Conservation (phyloP, 2,329 filamentous ascomycete genomes). For the Penicillium sp. region DNA sequence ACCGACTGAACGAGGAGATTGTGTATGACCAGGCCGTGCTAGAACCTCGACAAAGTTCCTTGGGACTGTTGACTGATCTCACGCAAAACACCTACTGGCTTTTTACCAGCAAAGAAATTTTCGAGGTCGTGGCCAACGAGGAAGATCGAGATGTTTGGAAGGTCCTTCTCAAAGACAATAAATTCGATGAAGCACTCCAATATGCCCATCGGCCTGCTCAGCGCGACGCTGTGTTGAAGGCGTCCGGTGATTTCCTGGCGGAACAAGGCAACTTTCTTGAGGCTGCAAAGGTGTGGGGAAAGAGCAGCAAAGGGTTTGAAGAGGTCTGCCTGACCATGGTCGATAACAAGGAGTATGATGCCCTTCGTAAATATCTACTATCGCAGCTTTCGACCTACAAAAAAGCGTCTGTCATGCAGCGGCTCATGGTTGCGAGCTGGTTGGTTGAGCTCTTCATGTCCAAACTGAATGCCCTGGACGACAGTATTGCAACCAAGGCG, state of each 20-base stretch:
- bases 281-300: conserved; percentile 83
- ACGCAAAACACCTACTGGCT: conserved; percentile 98
- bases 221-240: conserved; percentile 84
- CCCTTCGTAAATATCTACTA: conserved; percentile 79
- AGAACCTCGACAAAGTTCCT: conserved; percentile 66
- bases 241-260: conserved; percentile 82
- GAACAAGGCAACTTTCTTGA: conserved; percentile 75
- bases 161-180: conserved; percentile 77
- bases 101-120: conserved; percentile 85
- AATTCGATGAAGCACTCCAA: conserved; percentile 81
- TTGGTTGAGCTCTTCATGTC: conserved; percentile 95
- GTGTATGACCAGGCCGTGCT: conserved; percentile 86
- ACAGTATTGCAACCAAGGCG: conserved; percentile 83
- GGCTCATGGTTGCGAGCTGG: conserved; percentile 93
- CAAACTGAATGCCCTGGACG: conserved; percentile 88
- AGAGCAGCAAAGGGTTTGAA: conserved; percentile 94
- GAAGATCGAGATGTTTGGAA: conserved; percentile 93
- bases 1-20: conserved; percentile 75
- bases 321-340: conserved; percentile 89
- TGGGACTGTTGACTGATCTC: conserved; percentile 82
- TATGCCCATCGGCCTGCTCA: conserved; percentile 76
- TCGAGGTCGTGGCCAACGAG: conserved; percentile 83
- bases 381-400: conserved; percentile 78
- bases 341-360: conserved; percentile 83
- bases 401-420: conserved; percentile 81